These are phyloP conservation scores for Pseudogymnoascus sp. DNA, from an alignment of 2,329 filamentous ascomycete species.

Conservation along the genomic window DNA sequence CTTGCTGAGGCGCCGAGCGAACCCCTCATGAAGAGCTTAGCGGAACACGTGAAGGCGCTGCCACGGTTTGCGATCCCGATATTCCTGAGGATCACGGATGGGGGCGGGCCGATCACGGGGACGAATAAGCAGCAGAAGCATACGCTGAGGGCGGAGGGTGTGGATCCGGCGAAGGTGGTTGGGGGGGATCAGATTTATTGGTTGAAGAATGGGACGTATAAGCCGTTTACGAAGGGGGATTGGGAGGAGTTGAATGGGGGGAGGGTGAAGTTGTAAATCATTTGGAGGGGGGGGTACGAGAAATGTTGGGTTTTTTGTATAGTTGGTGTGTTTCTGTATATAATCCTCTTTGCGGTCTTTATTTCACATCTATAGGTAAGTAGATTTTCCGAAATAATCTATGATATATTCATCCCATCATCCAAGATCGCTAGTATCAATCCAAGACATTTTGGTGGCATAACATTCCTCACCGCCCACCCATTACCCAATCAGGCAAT, in stretches of 20 bases:
- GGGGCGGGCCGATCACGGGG: conserved; percentile 57
- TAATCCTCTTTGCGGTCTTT: background rate
- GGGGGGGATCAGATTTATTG: conserved; percentile 42
- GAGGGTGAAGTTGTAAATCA: conserved; percentile 55
- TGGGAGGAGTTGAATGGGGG: conserved; percentile 62
- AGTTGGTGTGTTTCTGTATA: background rate
- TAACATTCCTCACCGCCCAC: background rate
- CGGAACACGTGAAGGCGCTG: conserved; percentile 49
- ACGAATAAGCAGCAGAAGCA: conserved; percentile 89
- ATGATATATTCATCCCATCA: background rate
- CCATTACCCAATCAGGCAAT: conserved; percentile 8
- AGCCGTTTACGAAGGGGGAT: conserved; percentile 55
- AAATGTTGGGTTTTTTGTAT: background rate
- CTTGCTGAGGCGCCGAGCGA: conserved; percentile 42
- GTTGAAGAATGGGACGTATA: conserved; percentile 56
- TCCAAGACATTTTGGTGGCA: background rate
- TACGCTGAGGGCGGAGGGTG: conserved; percentile 60
- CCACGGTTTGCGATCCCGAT: conserved; percentile 70
- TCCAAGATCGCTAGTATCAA: background rate
- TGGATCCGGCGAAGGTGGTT: conserved; percentile 50
- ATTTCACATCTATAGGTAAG: background rate
- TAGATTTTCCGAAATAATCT: background rate
- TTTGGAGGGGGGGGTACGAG: background rate
- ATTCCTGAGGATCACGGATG: conserved; percentile 60
- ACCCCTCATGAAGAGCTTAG: conserved; percentile 48